Base-by-base conservation (phyloP, 805 yeast genomes). In the Jamesozyma piceae region DNA sequence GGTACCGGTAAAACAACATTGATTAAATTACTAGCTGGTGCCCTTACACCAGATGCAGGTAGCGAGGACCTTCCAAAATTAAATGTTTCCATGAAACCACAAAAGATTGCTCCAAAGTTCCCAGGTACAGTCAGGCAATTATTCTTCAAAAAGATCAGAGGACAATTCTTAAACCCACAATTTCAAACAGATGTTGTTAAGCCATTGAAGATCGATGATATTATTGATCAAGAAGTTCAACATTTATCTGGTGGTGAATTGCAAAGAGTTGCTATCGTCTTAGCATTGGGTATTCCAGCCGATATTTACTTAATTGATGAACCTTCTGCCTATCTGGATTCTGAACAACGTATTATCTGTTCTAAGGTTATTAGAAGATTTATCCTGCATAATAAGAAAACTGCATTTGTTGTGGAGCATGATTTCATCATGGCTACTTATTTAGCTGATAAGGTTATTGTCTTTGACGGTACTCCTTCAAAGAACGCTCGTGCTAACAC, bases 361-460 rank as follows among this genome's bases (percentile, higher is more conserved):
- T 85, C 98, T 41, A 92, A 92, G 74, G 98, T 92, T 54, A 92
- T 92, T 58, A 84, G 96, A 77, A 82, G 96, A 68, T 92, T 88
- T 63, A 85, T 92, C 60, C 72, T 92, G 64, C 98, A 92, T 64
- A 78, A 96, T 55, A 89, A 90, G 74, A 92, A 90, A 76, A 90
- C 97, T 37, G 98, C 99, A n/a, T 92, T 92, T 66, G 74, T 92
- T 57, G 99, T 92, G 46, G 99, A 92, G 81, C 99, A 92, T 80
- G 99, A 92, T 77, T 92, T 92, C 77, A 92, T 92, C 73, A 92
- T 92, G 99, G 97, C 98, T 51, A 92, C 99, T 15, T 92, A 92
- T 66, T 77, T 92, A 74, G 98, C 99, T 50, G 99, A 92, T 69
- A 79, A 95, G 62, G 99, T 92, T 57, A 90, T 92, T 77, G 97